Conservation (phyloP, 2,329 filamentous ascomycete genomes). For the Neodidymelliopsis sp. region DNA sequence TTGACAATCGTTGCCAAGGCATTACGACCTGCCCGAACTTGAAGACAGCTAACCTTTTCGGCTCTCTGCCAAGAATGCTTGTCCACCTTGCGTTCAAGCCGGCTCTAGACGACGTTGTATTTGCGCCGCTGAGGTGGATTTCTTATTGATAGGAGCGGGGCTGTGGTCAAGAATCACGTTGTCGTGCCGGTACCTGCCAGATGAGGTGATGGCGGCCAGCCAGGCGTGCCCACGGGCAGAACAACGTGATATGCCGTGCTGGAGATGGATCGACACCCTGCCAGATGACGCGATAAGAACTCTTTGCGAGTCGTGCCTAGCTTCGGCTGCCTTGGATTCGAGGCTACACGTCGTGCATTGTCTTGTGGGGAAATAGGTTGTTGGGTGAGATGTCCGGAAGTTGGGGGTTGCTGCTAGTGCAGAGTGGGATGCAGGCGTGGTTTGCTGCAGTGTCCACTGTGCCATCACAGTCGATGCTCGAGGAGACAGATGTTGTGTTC, state of each 20-base stretch:
- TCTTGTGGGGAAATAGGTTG: slow-evolving; percentile 4
- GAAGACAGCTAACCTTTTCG: slow-evolving; percentile 19
- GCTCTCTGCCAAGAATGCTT: slow-evolving; percentile 33
- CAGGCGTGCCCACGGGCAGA: slow-evolving; percentile 14
- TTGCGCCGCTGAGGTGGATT: slow-evolving; percentile 23
- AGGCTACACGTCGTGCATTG: background rate
- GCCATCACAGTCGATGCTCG: background rate
- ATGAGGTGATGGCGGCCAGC: slow-evolving; percentile 19
- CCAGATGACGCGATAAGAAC: slow-evolving; percentile 13
- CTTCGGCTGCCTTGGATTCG: background rate
- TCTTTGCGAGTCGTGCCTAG: slow-evolving; percentile 1
- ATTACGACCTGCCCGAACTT: slow-evolving; percentile 22
- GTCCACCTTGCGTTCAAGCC: slow-evolving; percentile 26
- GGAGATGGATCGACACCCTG: slow-evolving; percentile 15
- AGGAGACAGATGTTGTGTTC: no score
- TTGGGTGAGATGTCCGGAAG: background rate
- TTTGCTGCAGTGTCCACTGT: background rate
- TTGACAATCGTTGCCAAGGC: slow-evolving; percentile 27
- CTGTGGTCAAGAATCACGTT: slow-evolving; percentile 17
- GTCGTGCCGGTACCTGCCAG: slow-evolving; percentile 30
- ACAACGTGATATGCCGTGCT: slow-evolving; percentile 16
- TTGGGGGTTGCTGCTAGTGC: background rate
- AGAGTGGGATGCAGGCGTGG: background rate
- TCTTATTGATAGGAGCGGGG: slow-evolving; percentile 27
- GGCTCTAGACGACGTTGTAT: slow-evolving; percentile 21